A percentile compares a stretch with the other conserved stretches of the same genome.
phyloP scores from a whole-genome alignment of 208 protist species.

The Wallacemonas sp. region DNA sequence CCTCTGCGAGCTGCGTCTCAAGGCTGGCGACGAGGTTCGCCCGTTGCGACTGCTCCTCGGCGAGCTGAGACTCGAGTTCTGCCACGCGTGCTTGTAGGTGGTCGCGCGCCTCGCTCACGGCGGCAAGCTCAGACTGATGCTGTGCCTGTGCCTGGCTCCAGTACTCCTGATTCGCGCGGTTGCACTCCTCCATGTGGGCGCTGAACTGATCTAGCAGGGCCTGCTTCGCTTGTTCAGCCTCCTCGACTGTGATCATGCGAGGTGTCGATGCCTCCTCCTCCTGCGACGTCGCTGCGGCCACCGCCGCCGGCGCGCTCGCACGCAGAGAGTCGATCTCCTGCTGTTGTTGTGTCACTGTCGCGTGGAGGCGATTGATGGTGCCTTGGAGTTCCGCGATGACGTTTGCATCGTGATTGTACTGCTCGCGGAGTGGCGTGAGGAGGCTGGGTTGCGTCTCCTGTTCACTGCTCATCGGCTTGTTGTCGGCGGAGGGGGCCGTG shows the following conservation, averaged over 20 bases:
- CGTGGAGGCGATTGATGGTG: not conserved
- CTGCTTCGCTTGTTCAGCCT: conserved; percentile 15
- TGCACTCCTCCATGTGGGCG: conserved; percentile 47
- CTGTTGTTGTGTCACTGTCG: not conserved
- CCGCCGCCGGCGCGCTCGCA: conserved; percentile 8
- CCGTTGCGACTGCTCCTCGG: conserved; percentile 20
- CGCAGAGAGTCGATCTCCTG: conserved; percentile 16
- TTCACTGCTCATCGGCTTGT: not conserved
- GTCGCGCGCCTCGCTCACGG: conserved; percentile 11
- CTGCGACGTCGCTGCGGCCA: not conserved
- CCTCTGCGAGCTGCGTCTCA: not conserved
- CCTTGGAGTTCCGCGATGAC: not conserved
- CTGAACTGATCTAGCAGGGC: conserved; percentile 43
- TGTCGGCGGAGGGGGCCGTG: not conserved
- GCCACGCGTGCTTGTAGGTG: conserved; percentile 17
- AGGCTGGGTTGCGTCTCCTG: not conserved
- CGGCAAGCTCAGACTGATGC: conserved; percentile 21
- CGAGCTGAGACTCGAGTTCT: conserved; percentile 18
- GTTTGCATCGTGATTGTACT: not conserved
- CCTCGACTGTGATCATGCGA: conserved; percentile 12
- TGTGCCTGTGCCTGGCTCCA: conserved; percentile 19
- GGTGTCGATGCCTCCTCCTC: not conserved
- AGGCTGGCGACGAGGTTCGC: conserved; percentile 6
- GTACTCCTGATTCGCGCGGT: conserved; percentile 35
- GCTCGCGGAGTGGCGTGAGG: not conserved